Conservation (phyloP, 257 asterid species). For the Petrea volubilis region DNA sequence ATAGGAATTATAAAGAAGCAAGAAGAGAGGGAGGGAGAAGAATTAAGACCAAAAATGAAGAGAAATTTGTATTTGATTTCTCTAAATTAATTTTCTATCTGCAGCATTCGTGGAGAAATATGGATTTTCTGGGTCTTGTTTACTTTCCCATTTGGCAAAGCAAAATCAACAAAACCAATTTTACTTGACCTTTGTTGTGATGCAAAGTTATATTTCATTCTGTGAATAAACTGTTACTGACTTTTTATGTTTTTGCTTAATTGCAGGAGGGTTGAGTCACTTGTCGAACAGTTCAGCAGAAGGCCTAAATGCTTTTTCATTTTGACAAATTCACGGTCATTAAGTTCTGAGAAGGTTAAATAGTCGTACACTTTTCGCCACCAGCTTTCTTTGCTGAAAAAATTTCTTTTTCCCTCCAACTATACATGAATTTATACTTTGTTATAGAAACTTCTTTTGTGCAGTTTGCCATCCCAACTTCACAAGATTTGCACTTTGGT, state of each 20-base stretch:
- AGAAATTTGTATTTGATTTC: background rate
- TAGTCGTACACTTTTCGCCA: no score
- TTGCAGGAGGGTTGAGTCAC: constrained; percentile 82
- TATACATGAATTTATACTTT: no score
- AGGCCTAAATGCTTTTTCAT: no score
- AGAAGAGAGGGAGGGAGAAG: background rate
- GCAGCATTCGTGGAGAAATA: background rate
- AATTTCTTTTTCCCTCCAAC: no score
- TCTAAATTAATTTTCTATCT: background rate
- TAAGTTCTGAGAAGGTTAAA: constrained; percentile 79
- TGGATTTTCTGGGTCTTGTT: background rate
- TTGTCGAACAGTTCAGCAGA: constrained; percentile 73
- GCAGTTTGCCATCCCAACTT: no score
- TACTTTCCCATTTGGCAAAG: background rate
- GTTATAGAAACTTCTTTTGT: no score
- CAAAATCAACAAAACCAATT: background rate
- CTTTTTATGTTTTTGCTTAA: constrained; percentile 10
- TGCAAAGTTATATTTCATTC: constrained; percentile 4
- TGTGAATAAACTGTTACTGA: constrained; percentile 16
- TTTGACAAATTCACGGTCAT: constrained; percentile 88
- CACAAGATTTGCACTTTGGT: no score
- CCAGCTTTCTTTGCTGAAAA: no score
- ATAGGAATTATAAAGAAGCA: background rate
- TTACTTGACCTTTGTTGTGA: background rate
- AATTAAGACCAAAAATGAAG: background rate